These are phyloP conservation scores for Mycosphaerella sp. DNA, from an alignment of 2,329 filamentous ascomycete species.

Conservation along the genomic window DNA sequence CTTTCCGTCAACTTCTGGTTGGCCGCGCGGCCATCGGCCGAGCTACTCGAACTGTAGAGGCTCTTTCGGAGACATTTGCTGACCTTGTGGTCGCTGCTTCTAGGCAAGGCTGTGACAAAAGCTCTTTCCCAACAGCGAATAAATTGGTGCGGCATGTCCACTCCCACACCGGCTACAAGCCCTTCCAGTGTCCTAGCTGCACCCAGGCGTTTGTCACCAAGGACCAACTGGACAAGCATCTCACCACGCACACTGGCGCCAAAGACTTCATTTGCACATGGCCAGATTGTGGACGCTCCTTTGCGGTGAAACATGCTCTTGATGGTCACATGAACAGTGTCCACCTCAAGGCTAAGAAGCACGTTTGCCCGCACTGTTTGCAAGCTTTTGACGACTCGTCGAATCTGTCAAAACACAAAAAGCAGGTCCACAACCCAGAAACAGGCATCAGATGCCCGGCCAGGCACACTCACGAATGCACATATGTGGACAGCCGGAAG, in stretches of 20 bases:
- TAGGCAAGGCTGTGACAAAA: constrained; percentile 46
- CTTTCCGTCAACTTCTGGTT: too few species aligned
- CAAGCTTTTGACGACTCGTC: constrained; percentile 34
- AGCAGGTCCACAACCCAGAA: constrained; percentile 24
- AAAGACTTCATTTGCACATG: constrained; percentile 54
- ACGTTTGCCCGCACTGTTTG: constrained; percentile 30
- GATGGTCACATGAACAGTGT: constrained; percentile 53
- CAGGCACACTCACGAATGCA: constrained; percentile 20
- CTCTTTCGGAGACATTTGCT: constrained; percentile 24
- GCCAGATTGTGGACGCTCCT: constrained; percentile 43
- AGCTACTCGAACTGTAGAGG: too few species aligned
- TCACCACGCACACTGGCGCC: constrained; percentile 59
- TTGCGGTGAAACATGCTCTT: constrained; percentile 61
- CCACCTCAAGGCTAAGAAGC: constrained; percentile 44
- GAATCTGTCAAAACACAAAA: constrained; percentile 33
- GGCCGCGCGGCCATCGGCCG: too few species aligned
- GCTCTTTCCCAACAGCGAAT: constrained; percentile 33
- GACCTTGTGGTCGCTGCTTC: neutral
- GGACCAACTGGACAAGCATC: constrained; percentile 61
- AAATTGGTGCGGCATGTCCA: constrained; percentile 61
- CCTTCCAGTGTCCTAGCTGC: constrained; percentile 47
- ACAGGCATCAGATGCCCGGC: constrained; percentile 24
- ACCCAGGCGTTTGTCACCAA: constrained; percentile 56
- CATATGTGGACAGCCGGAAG: constrained; percentile 24
- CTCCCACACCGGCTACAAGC: constrained; percentile 53